A percentile compares a stretch with the other conserved stretches of the same genome.
Conservation (phyloP, 164 flowering plant genomes). For the Tinospora cordifolia region DNA sequence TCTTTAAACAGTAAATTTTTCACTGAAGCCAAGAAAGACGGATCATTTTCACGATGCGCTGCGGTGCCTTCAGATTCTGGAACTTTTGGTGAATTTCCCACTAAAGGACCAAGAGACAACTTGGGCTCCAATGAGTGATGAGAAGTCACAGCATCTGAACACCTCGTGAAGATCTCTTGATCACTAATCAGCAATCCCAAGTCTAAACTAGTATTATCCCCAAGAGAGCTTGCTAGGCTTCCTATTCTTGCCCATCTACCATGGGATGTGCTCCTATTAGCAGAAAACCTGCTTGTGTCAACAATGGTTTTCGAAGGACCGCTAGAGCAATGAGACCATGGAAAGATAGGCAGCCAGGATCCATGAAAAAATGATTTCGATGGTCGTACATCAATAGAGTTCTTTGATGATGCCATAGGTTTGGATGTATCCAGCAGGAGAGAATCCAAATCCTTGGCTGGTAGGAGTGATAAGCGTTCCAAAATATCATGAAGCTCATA, state of each 20-base stretch:
- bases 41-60: constrained; percentile 25
- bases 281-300: constrained; percentile 47
- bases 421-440: constrained; percentile 58
- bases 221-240: constrained; percentile 26
- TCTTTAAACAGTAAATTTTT: too few species aligned
- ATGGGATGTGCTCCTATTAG: constrained; percentile 44
- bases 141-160: constrained; percentile 8
- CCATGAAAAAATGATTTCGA: constrained; percentile 37
- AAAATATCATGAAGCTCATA: constrained; percentile 45
- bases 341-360: constrained; percentile 61
- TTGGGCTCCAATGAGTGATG: constrained; percentile 3
- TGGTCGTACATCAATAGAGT: constrained; percentile 32
- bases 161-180: constrained; percentile 15
- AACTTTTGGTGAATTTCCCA: constrained; percentile 8
- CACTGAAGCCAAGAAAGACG: background rate
- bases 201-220: constrained; percentile 27
- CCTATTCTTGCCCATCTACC: constrained; percentile 65
- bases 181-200: constrained; percentile 50
- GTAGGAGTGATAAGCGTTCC: constrained; percentile 56
- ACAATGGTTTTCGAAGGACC: constrained; percentile 47
- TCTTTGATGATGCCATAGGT: constrained; percentile 31
- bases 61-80: constrained; percentile 19
- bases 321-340: constrained; percentile 63
- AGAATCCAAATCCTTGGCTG: constrained; percentile 58
- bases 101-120: constrained; percentile 5